A percentile compares a stretch with the other conserved stretches of the same genome.
These are phyloP conservation scores for Mycena olivaceomarginata DNA, from an alignment of 768 basidiomycete species.

Conservation along the genomic window DNA sequence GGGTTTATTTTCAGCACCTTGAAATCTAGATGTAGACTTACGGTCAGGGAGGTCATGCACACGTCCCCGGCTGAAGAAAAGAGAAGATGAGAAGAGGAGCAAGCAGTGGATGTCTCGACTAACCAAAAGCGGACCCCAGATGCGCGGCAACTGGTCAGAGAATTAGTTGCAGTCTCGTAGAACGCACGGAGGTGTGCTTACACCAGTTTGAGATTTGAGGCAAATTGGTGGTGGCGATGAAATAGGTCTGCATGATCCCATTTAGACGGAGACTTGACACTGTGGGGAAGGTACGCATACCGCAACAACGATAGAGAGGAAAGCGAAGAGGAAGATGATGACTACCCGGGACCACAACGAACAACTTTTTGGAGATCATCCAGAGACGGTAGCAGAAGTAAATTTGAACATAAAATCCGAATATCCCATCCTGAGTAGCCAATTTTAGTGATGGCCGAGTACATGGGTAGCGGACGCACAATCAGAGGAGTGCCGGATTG, in stretches of 20 bases:
- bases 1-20: too few species aligned
- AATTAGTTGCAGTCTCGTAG: neutral
- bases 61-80: neutral
- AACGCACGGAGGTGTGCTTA: too few species aligned
- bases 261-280: neutral
- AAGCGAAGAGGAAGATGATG: conserved; percentile 51
- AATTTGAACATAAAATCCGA: conserved; percentile 55
- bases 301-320: conserved; percentile 50
- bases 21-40: too few species aligned
- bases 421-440: conserved; percentile 32
- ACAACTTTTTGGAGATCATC: conserved; percentile 50
- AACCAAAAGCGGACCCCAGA: conserved; percentile 16
- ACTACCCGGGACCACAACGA: conserved; percentile 46
- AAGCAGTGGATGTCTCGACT: too few species aligned
- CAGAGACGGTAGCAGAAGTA: conserved; percentile 57
- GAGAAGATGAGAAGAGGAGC: too few species aligned
- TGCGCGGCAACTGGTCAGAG: conserved; percentile 4
- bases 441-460: neutral
- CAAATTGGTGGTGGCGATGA: conserved; percentile 42
- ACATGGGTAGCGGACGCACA: neutral
- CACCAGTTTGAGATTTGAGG: conserved; percentile 49
- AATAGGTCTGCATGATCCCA: conserved; percentile 48
- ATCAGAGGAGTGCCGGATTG: conserved; percentile 31
- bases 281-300: conserved; percentile 42
- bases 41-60: neutral